Percentiles rank a stretch among this genome's conserved stretches.
Conservation (phyloP, 1,139 yeast species). For the Diutina siamensis region DNA sequence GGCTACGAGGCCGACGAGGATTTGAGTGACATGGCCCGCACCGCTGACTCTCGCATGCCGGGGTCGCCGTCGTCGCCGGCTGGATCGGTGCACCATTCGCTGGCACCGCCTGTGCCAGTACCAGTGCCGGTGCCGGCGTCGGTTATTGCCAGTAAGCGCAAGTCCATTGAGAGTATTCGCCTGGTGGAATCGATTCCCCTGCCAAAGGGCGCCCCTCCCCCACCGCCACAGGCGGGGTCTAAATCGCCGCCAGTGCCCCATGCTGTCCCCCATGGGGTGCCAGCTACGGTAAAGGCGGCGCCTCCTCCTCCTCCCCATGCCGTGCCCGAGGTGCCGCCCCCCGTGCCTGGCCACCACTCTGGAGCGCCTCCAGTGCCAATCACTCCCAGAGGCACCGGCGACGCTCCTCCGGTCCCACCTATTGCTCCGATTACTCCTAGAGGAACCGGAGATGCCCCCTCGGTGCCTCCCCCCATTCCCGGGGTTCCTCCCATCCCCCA, state of each 20-base stretch:
- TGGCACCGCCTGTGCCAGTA: conserved; percentile 7
- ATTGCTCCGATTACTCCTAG: neutral
- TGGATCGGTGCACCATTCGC: neutral
- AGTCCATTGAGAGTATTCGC: neutral
- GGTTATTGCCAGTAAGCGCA: neutral
- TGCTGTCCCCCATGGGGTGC: neutral
- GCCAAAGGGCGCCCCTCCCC: neutral
- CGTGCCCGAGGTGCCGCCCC: neutral
- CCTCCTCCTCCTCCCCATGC: neutral
- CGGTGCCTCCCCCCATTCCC: neutral
- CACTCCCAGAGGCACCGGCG: too few relatives aligned
- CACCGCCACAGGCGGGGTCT: neutral
- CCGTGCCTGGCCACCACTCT: too few relatives aligned
- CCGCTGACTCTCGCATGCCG: conserved; percentile 10
- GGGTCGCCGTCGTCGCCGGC: neutral
- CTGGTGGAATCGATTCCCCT: neutral
- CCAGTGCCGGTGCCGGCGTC: conserved; percentile 5
- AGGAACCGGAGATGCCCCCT: neutral
- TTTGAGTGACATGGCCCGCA: conserved; percentile 17
- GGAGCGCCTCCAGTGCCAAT: too few relatives aligned
- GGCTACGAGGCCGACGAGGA: conserved; percentile 46
- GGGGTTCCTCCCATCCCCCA: neutral
- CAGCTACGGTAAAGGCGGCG: neutral
- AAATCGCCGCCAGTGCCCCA: neutral
- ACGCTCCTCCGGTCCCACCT: neutral